Base-by-base conservation (phyloP, 139 green algal genomes). In the Desmodesmus armatus region DNA sequence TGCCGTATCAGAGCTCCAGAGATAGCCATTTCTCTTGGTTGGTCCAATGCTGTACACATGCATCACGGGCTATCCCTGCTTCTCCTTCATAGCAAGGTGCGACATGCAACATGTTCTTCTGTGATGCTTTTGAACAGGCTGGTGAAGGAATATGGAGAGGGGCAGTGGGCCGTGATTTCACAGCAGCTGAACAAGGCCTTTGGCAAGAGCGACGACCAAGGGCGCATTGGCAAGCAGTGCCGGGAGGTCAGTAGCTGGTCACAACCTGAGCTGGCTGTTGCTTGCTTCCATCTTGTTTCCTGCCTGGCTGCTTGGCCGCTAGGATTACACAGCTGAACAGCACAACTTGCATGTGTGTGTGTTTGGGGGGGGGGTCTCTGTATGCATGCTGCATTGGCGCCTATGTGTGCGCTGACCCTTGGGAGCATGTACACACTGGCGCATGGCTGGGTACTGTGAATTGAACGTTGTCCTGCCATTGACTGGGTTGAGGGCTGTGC, bases 151-250 rank as follows among this genome's bases (percentile, higher is more conserved):
- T 88, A 91, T 47, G 93, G 93, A 5, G 80, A 93, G 39, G 83
- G 86, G 47, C 91, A 85, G 63, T 96, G 93, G 93, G 90, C 88
- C 40, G 39, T 39, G 13, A 93, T 96, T 33, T 90, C 91, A 2
- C 83, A 84, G 41, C 44, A 75, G 27, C 78, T 93, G 25, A 93
- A 93, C 76, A 75, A 58, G n/a, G 67, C 85, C 1, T 86, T 86
- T 29, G 62, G 84, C 37, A 87, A 87, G 40, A 84, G 87, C 15
- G 58, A 88, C 49, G 85, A 92, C 33, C 37, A 87, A 25, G 92
- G 92, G 17, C 85, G 94, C 43, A 96, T 91, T 41, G 94, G 93
- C 85, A 96, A 96, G 87, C 94, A 94, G 82, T 96, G 94, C 86
- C 85, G 94, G 9, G 90, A 96, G 82, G 82, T 87, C 51, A 39